These are phyloP conservation scores for Phaeomoniella chlamydospora DNA, from an alignment of 2,329 filamentous ascomycete genomes.

Conservation along the genomic window DNA sequence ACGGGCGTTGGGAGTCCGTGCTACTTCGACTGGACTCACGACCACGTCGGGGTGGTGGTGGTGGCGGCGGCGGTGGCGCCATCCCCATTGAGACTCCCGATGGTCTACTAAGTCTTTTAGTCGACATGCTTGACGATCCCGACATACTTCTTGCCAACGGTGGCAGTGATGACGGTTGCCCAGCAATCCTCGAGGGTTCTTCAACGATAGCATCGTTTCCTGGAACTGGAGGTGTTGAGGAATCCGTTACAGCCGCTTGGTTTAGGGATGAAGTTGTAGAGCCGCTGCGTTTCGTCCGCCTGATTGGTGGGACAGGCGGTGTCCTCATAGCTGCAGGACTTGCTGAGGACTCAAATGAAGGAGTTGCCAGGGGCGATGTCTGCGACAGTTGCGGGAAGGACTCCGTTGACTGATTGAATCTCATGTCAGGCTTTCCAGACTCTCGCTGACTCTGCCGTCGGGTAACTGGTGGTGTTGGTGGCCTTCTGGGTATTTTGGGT, in stretches of 20 bases:
- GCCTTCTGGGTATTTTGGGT: conserved; percentile 14
- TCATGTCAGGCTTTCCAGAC: conserved; percentile 19
- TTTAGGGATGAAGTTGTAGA: conserved; percentile 1
- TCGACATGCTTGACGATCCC: neutral
- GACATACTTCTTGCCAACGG: neutral
- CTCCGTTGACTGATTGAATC: no score
- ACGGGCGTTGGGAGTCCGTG: conserved; percentile 12
- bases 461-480: conserved; percentile 32
- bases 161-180: neutral
- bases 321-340: conserved; percentile 18
- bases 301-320: conserved; percentile 41
- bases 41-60: conserved; percentile 31
- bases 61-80: conserved; percentile 22
- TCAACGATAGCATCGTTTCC: neutral
- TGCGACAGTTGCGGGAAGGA: no score
- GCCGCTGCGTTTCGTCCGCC: conserved; percentile 30
- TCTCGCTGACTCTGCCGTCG: conserved; percentile 31
- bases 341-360: no score
- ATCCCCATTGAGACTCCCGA: neutral
- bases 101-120: neutral
- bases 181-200: neutral
- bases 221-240: neutral
- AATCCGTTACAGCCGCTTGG: neutral
- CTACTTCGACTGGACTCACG: conserved; percentile 26
- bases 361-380: no score